Conservation (phyloP, 2,329 filamentous ascomycete species). For the Rachicladosporium sp. region DNA sequence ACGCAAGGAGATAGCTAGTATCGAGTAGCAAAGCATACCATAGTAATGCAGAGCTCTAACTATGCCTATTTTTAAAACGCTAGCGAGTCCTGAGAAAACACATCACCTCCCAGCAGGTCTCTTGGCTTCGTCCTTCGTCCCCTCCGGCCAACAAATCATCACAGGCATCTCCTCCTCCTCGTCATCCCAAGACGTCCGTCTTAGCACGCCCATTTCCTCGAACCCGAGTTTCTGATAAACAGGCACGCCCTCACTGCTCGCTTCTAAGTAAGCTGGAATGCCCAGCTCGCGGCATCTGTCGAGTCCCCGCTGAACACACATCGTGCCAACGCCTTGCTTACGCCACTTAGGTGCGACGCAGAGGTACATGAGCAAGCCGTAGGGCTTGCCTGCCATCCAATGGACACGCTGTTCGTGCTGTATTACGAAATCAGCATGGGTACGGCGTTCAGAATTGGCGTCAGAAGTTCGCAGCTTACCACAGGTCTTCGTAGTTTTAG, state of each 20-base stretch:
- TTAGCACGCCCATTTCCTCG: constrained; percentile 11
- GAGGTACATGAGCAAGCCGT: constrained; percentile 19
- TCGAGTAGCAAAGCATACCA: too few relatives aligned
- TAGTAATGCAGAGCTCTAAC: too few relatives aligned
- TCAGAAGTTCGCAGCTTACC: background rate
- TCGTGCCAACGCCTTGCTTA: constrained; percentile 23
- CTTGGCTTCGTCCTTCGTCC: constrained; percentile 8
- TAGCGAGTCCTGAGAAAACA: too few relatives aligned
- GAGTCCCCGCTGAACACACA: constrained; percentile 27
- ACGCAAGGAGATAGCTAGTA: too few relatives aligned
- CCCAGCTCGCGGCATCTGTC: constrained; percentile 24
- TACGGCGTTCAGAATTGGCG: too few relatives aligned
- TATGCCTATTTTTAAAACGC: too few relatives aligned
- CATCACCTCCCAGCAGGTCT: constrained; percentile 4
- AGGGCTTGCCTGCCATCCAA: constrained; percentile 10
- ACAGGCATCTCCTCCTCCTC: constrained; percentile 5
- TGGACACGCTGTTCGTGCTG: constrained; percentile 5
- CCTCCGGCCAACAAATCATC: constrained; percentile 15
- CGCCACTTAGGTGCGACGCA: constrained; percentile 22
- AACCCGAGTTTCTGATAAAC: constrained; percentile 28
- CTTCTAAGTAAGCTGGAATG: constrained; percentile 25
- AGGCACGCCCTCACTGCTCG: constrained; percentile 20
- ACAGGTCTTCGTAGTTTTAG: constrained; percentile 6
- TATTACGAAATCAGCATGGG: too few relatives aligned
- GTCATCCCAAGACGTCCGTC: constrained; percentile 4